These are phyloP conservation scores for Monosporascus sp. DNA, from an alignment of 2,329 filamentous ascomycete genomes.

Conservation along the genomic window DNA sequence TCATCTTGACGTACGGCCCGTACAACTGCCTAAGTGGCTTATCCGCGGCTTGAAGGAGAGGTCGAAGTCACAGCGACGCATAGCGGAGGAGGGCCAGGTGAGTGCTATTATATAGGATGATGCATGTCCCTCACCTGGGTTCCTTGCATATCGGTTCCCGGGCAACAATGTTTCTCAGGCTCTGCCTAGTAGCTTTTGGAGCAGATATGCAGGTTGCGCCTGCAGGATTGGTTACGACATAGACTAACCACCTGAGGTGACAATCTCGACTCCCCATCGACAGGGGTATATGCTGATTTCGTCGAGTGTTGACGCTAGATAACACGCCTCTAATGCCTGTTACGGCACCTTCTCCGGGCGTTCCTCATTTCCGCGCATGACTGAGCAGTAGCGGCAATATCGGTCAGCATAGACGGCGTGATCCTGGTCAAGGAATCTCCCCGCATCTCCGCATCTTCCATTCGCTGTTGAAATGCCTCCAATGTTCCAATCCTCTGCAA, in stretches of 20 bases:
- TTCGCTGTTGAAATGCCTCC: too few relatives aligned
- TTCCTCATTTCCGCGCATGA: background rate
- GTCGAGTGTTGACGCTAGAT: background rate
- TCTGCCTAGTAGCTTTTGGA: too few relatives aligned
- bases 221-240: background rate
- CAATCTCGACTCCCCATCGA: background rate
- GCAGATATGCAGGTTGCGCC: background rate
- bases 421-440: too few relatives aligned
- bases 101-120: background rate
- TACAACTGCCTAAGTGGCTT: background rate
- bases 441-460: too few relatives aligned
- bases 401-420: too few relatives aligned
- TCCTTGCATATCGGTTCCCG: background rate
- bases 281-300: background rate
- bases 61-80: background rate
- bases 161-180: background rate
- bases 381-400: too few relatives aligned
- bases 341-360: background rate
- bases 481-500: too few relatives aligned
- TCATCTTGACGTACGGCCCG: constrained; percentile 5
- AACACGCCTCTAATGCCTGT: background rate
- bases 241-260: background rate
- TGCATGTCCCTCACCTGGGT: background rate
- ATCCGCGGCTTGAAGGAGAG: background rate
- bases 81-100: background rate